Evolutionary conservation across 192 early-diverging fungal genomes (phyloP).

Genomic region (Gryganskiella cystojenkinii): DNA sequence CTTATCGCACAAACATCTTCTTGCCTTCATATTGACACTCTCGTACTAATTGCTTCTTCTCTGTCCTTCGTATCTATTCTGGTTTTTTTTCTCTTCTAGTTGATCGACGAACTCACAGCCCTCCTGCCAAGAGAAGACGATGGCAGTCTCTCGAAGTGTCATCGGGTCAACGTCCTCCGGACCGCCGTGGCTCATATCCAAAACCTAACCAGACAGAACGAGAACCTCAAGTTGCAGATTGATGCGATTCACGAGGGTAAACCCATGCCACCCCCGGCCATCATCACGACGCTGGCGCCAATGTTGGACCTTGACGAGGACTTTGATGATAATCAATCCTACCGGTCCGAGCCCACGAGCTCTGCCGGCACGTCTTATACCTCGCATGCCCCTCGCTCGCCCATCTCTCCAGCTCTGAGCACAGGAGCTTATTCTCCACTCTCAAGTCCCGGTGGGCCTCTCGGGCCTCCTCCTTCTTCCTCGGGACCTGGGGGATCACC

Average conservation of each 20-base stretch:
- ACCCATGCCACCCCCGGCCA: conserved; percentile 24
- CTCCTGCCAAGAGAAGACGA: conserved; percentile 50
- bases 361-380: neutral
- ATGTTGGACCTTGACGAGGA: conserved; percentile 1
- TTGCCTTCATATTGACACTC: conserved; percentile 4
- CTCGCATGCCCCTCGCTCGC: neutral
- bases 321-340: neutral
- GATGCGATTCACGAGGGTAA: conserved; percentile 17
- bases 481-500: neutral
- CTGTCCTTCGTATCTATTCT: neutral
- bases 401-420: conserved; percentile 1
- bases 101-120: conserved; percentile 58
- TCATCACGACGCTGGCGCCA: conserved; percentile 25
- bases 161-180: conserved; percentile 58
- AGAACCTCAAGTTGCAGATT: conserved; percentile 40
- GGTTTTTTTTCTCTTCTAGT: conserved; percentile 10
- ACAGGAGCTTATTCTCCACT: neutral
- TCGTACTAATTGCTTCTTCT: neutral
- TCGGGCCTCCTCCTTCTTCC: neutral
- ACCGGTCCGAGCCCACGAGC: neutral
- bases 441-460: conserved; percentile 4
- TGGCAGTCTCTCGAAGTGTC: conserved; percentile 53
- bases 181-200: conserved; percentile 66
- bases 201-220: conserved; percentile 67
- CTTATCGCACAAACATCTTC: neutral